Evolutionary conservation across 805 yeast species (phyloP).

Genomic region (Sporopachydermia quercuum): DNA sequence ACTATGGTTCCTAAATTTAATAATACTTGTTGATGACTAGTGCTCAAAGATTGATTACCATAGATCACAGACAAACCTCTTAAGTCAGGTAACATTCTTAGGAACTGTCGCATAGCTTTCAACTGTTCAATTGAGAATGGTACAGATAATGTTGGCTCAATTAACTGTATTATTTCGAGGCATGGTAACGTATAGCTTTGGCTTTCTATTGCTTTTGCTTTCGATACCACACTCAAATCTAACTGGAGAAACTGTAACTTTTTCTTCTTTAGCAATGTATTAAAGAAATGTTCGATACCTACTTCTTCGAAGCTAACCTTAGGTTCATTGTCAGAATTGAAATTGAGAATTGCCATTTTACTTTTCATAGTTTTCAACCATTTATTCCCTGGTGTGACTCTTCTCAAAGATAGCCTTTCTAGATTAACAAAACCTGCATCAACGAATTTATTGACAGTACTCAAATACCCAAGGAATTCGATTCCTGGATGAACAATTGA

Average conservation of each 20-base stretch:
- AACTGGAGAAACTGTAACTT: background rate
- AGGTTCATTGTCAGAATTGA: background rate
- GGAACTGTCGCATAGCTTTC: background rate
- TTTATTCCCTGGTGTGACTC: background rate
- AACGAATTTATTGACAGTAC: background rate
- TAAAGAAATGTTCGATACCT: background rate
- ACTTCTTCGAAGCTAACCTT: too few relatives aligned
- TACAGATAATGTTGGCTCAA: background rate
- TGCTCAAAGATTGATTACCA: background rate
- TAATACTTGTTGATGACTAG: background rate
- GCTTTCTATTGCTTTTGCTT: too few relatives aligned
- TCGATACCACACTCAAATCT: background rate
- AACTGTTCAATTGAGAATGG: background rate
- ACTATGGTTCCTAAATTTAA: background rate
- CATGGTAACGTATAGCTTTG: too few relatives aligned
- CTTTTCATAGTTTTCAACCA: too few relatives aligned
- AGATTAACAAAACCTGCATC: background rate
- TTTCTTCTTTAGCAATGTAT: background rate
- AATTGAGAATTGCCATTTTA: background rate
- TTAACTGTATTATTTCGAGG: background rate
- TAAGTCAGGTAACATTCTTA: background rate
- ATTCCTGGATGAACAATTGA: background rate
- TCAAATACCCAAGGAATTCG: background rate
- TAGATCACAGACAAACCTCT: background rate
- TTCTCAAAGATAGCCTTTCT: background rate